Evolutionary conservation across 345 rosid species (phyloP), one percentile per base, ranked within the genome.

Genomic region (Eucalyptus sp.): DNA sequence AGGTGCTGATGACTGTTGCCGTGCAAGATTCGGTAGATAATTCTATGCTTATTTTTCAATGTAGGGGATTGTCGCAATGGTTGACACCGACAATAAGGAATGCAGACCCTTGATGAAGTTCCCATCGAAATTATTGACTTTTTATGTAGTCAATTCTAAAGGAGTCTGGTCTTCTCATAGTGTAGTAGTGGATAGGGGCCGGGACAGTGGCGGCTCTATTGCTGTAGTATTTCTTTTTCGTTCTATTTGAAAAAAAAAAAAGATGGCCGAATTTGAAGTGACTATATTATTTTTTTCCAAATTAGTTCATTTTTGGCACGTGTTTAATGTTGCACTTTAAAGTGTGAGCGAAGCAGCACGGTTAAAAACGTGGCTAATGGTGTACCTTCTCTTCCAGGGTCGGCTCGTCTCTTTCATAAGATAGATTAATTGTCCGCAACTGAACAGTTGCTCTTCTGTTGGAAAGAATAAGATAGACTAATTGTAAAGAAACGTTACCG

Each of bases 351-450:
- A 51, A 51, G 54, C 20, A 51, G 54, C 54, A 17, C 20, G 3
- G 54, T 51, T 51, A 51, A 51, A 51, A n/a, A 91, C 66, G 5
- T 86, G 87, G 76, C 50, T 89, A 81, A 92, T 91, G 66, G 12
- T 93, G 86, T 93, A 88, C 90, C 86, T 91, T 33, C 89, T 93
- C 71, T 87, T 93, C 41, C 88, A 92, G 66, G 95, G 95, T 60
- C 97, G 93, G 90, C 31, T 91, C 17, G 90, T 92, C 90, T 94
- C 97, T 88, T 88, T 93, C 51, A 10, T 89, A 3, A 91, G 54
- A 14, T 14, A 2, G 54, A 51, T 1, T 51, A 51, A 51, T 6
- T 1, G 54, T 17, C 54, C 54, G 2, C 54, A 51, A 3, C 20
- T 1, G 54, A 16, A 51, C 54, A n/a, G n/a, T 16, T 20, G 16